Conservation (phyloP, 148 eudicot genomes). For the Spergularia marina region DNA sequence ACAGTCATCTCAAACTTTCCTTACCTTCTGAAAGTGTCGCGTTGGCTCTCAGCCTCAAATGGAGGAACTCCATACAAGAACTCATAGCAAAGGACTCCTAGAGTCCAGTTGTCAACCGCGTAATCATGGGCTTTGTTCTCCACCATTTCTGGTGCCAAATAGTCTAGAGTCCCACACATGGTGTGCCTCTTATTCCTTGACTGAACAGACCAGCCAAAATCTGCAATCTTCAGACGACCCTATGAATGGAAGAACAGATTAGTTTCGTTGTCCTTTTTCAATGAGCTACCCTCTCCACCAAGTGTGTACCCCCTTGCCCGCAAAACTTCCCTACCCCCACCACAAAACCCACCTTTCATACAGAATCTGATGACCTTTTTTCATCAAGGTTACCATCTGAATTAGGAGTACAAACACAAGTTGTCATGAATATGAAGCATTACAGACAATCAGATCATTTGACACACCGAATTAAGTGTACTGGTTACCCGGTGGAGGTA, state of each 20-base stretch:
- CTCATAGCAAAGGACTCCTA: constrained; percentile 83
- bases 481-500: too few species aligned
- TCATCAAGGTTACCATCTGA: too few species aligned
- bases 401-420: too few species aligned
- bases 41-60: constrained; percentile 81
- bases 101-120: constrained; percentile 90
- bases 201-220: constrained; percentile 95
- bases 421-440: too few species aligned
- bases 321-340: not conserved
- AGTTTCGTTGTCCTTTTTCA: not conserved
- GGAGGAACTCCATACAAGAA: constrained; percentile 87
- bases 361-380: too few species aligned
- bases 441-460: too few species aligned
- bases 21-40: constrained; percentile 74
- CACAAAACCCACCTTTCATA: not conserved
- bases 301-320: not conserved
- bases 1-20: not conserved
- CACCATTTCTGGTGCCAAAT: constrained; percentile 94
- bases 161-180: constrained; percentile 93
- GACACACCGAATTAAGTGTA: too few species aligned
- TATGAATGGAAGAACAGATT: constrained; percentile 7
- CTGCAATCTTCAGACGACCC: constrained; percentile 91
- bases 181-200: constrained; percentile 72
- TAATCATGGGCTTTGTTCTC: constrained; percentile 86
- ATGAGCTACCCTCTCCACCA: not conserved